Base-by-base conservation (phyloP, 2,329 filamentous ascomycete species). In the Mollisia scopiformis region DNA sequence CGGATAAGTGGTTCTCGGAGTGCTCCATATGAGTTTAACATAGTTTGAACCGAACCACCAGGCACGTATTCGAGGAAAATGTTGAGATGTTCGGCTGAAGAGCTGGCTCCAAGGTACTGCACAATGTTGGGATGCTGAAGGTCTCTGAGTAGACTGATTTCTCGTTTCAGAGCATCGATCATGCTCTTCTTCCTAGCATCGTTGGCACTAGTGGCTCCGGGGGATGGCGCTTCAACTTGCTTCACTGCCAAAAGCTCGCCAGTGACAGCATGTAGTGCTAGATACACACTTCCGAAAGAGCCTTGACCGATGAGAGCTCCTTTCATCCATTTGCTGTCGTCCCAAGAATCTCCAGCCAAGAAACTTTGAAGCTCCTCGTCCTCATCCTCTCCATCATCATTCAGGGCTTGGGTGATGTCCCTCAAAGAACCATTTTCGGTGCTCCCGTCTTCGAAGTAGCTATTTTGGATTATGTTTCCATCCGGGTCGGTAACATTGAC, bases 41-140 rank as follows among this genome's bases (percentile, higher is more conserved):
- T 98, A 10, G 92, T 96, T 68, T 96, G 95, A 27, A 99, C 96
- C 13, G 94, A 98, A 49, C 95, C 95, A 77, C 95, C 95, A 16
- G 95, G 92, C 31, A 99, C 95, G 75, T 99, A 99, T 77, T 99
- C 95, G 73, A 99, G 88, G 87, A 99, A 99, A 90, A 99, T 99
- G 80, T 99, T 99, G 71, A 99, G 87, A 75, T 94, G 89, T 58
- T 93, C 89, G 19, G 92, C 87, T 64, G 96, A 95, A 8, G 92
- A 94, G 72, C 93, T 94, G 69, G 93, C 97, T 62, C 95, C 95
- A 7, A 99, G 87, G 74, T 99, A 99, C 75, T 97, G 95, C 75
- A 99, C 95, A 73, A 99, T 98, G 75, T 99, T 98, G 58, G 92
- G 87, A 73, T 99, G 95, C 72, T 96, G 93, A 53, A 99, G 87